Evolutionary conservation across 805 yeast genomes (phyloP).

Genomic region (Metschnikowia rubicola): DNA sequence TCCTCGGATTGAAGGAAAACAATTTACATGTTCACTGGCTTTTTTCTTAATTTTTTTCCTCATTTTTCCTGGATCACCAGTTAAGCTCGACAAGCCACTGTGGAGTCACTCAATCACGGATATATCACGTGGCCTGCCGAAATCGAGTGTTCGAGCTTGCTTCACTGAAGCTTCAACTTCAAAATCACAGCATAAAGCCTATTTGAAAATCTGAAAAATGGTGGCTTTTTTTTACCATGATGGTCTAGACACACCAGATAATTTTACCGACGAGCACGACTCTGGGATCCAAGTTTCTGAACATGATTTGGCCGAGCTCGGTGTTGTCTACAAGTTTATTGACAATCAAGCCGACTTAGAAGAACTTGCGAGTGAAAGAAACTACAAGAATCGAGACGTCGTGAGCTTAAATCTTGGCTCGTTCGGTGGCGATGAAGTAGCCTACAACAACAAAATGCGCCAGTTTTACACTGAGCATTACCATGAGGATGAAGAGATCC

Average conservation of each 20-base stretch:
- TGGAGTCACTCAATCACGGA: too few relatives aligned
- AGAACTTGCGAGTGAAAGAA: constrained; percentile 60
- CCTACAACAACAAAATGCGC: constrained; percentile 60
- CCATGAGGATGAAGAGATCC: constrained; percentile 95
- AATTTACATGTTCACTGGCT: too few relatives aligned
- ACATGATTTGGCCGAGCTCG: constrained; percentile 52
- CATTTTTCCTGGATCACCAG: too few relatives aligned
- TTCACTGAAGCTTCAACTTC: too few relatives aligned
- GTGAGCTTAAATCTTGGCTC: constrained; percentile 58
- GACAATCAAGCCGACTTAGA: constrained; percentile 55
- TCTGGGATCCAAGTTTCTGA: constrained; percentile 57
- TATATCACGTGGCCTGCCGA: too few relatives aligned
- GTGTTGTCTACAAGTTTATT: constrained; percentile 62
- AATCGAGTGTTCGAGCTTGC: too few relatives aligned
- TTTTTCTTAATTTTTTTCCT: too few relatives aligned
- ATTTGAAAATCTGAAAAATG: constrained; percentile 16
- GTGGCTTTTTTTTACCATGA: constrained; percentile 63
- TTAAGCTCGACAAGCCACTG: too few relatives aligned
- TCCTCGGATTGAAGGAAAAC: too few relatives aligned
- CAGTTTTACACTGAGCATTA: constrained; percentile 80
- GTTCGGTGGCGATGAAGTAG: constrained; percentile 54
- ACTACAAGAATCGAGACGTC: constrained; percentile 77
- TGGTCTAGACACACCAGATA: constrained; percentile 47
- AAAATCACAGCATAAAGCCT: too few relatives aligned
- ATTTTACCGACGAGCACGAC: constrained; percentile 67